phyloP scores from a whole-genome alignment of 2,329 filamentous ascomycete genomes.

The Rhinocladiella similis region DNA sequence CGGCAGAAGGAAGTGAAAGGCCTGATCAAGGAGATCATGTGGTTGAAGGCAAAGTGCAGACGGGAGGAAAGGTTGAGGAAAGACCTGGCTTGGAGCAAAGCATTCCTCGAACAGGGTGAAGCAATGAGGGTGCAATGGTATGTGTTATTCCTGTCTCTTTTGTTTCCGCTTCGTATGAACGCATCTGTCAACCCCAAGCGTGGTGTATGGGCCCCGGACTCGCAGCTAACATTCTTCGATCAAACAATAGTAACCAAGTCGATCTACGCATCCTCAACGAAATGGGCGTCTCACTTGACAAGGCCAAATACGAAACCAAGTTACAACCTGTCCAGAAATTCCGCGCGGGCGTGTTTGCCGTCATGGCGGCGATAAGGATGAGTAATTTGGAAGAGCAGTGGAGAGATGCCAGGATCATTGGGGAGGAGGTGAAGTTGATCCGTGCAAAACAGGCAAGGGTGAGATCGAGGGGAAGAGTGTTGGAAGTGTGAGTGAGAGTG shows the following conservation, averaged over 20 bases:
- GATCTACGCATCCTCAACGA: constrained; percentile 82
- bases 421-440: constrained; percentile 41
- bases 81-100: constrained; percentile 84
- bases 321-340: constrained; percentile 41
- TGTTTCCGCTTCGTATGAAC: background rate
- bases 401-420: constrained; percentile 43
- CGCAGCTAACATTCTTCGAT: no score
- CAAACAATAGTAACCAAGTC: constrained; percentile 75
- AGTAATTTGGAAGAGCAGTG: constrained; percentile 46
- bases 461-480: constrained; percentile 9
- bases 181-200: no score
- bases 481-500: constrained; percentile 8
- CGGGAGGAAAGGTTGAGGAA: constrained; percentile 78
- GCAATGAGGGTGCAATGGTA: constrained; percentile 69
- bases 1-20: constrained; percentile 71
- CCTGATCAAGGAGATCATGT: constrained; percentile 85
- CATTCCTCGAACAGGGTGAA: constrained; percentile 80
- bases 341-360: constrained; percentile 41
- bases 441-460: constrained; percentile 10
- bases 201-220: no score
- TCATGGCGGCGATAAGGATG: constrained; percentile 49
- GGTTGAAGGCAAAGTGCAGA: constrained; percentile 77
- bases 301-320: constrained; percentile 33
- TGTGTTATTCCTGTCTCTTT: constrained; percentile 43
- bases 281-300: constrained; percentile 66